Conservation (phyloP, 257 asterid genomes). For the Plantago elongata region DNA sequence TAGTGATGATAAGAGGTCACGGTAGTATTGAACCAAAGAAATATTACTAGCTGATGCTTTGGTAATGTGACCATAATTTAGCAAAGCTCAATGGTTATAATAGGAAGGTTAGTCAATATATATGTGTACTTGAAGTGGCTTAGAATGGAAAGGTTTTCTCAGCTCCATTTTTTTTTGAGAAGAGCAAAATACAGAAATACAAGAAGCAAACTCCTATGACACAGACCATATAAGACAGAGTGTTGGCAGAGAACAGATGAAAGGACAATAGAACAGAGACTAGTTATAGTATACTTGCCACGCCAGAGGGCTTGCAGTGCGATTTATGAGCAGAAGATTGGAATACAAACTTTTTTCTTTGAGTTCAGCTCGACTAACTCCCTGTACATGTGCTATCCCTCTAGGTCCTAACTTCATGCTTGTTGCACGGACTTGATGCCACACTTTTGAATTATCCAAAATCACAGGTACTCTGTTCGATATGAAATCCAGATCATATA, state of each 20-base stretch:
- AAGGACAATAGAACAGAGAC: conserved; percentile 13
- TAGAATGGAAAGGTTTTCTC: no score
- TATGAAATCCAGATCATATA: conserved; percentile 77
- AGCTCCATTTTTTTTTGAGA: no score
- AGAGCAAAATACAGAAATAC: no score
- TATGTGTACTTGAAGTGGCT: no score
- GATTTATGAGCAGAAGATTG: conserved; percentile 77
- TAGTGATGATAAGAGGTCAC: no score
- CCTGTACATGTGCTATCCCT: conserved; percentile 82
- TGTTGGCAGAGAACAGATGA: conserved; percentile 1
- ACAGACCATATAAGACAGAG: neutral
- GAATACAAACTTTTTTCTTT: conserved; percentile 49
- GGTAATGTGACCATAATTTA: no score
- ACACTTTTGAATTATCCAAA: conserved; percentile 74
- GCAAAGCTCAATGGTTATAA: no score
- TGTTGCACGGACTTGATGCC: conserved; percentile 82
- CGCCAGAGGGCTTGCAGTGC: conserved; percentile 88
- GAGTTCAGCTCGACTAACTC: conserved; percentile 61
- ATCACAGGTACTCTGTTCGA: conserved; percentile 72
- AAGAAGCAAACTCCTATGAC: neutral
- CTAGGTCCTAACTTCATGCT: conserved; percentile 91
- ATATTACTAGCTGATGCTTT: no score
- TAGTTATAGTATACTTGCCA: conserved; percentile 46
- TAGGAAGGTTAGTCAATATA: no score
- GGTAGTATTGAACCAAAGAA: no score